A percentile compares a stretch with the other conserved stretches of the same genome.
phyloP scores from a whole-genome alignment of 2,329 filamentous ascomycete genomes.

The Trichoderma sp. region DNA sequence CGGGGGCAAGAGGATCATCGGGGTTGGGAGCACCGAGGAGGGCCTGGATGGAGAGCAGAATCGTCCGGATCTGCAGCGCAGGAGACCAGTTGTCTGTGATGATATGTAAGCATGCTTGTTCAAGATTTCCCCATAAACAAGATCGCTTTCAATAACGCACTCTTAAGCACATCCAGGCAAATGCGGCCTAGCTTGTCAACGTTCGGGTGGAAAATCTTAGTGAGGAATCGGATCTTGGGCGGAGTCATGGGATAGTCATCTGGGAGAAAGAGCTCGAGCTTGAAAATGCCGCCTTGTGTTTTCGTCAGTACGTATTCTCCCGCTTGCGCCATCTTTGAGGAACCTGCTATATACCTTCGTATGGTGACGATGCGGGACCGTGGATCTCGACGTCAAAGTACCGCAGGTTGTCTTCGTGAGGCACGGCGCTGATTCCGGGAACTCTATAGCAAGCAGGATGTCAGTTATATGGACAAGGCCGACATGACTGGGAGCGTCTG shows the following conservation, averaged over 20 bases:
- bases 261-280: conserved; percentile 93
- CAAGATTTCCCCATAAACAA: not conserved
- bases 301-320: not conserved
- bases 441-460: conserved; percentile 57
- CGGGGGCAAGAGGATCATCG: conserved; percentile 95
- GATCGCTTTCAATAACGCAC: conserved; percentile 49
- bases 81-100: conserved; percentile 95
- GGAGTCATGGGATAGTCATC: conserved; percentile 99
- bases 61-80: conserved; percentile 94
- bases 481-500: conserved; percentile 20
- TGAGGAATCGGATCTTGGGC: conserved; percentile 96
- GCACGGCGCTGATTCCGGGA: conserved; percentile 90
- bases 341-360: conserved; percentile 68
- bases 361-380: conserved; percentile 86
- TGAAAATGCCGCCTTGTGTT: conserved; percentile 73
- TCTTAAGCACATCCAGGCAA: conserved; percentile 95
- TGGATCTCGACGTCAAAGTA: conserved; percentile 99
- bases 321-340: not conserved
- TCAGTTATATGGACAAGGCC: conserved; percentile 20
- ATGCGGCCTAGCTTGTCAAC: conserved; percentile 97
- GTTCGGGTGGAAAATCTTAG: conserved; percentile 99
- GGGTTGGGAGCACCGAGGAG: conserved; percentile 94
- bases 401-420: conserved; percentile 93
- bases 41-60: conserved; percentile 97
- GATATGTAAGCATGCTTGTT: conserved; percentile 19